Conservation (phyloP, 345 rosid species). For the Corchorus olitorius region DNA sequence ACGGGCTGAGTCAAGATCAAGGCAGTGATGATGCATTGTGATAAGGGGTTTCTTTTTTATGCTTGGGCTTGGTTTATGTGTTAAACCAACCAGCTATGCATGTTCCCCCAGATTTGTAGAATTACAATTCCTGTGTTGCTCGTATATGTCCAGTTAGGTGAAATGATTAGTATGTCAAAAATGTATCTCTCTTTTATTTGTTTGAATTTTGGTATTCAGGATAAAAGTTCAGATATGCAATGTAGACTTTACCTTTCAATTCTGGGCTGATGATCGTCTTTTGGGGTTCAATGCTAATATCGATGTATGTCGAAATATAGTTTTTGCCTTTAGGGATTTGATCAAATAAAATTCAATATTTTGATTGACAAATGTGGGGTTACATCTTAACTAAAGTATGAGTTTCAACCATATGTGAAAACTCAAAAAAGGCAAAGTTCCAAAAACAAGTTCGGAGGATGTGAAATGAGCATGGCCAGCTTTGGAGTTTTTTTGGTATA, state of each 20-base stretch:
- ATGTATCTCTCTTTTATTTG: background rate
- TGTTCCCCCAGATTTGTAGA: conserved; percentile 6
- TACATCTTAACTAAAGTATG: no score
- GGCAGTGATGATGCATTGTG: conserved; percentile 49
- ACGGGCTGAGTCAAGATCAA: conserved; percentile 87
- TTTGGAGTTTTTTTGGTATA: no score
- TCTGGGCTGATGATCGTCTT: background rate
- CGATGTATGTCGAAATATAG: background rate
- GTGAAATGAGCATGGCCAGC: no score
- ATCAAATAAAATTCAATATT: no score
- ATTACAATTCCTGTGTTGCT: background rate
- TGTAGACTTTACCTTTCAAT: background rate
- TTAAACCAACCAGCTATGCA: background rate
- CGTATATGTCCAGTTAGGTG: conserved; percentile 3
- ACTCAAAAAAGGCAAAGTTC: no score
- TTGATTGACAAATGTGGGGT: no score
- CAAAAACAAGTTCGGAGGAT: no score
- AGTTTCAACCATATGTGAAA: no score
- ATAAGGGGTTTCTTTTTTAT: background rate
- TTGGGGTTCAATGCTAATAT: background rate
- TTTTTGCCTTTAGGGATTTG: no score
- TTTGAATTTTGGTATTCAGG: conserved; percentile 18
- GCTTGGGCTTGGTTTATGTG: background rate
- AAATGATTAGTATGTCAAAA: background rate
- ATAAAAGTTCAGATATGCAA: conserved; percentile 6